A percentile compares a stretch with the other conserved stretches of the same genome.
Evolutionary conservation across 1,139 yeast species (phyloP).

Genomic region (Lodderomyces theae): DNA sequence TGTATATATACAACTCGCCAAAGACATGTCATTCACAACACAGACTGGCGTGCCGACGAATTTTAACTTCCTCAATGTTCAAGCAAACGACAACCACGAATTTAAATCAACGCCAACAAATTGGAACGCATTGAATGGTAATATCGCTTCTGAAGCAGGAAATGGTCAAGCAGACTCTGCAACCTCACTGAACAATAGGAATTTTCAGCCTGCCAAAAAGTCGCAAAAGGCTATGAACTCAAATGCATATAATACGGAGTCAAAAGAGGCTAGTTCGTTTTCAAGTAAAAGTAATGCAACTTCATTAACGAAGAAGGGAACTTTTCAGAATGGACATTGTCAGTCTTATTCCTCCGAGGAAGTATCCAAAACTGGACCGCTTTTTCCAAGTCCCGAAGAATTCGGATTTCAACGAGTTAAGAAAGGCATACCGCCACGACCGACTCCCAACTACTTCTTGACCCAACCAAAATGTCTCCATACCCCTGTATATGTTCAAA

Average conservation of each 20-base stretch:
- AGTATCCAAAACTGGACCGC: constrained; percentile 26
- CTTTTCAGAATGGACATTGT: too few relatives aligned
- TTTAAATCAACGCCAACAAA: constrained; percentile 9
- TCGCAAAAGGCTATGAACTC: neutral
- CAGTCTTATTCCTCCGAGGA: constrained; percentile 25
- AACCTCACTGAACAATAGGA: neutral
- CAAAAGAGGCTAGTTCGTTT: too few relatives aligned
- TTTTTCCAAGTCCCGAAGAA: constrained; percentile 26
- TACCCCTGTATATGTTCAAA: constrained; percentile 34
- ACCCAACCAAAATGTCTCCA: constrained; percentile 37
- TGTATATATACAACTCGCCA: constrained; percentile 4
- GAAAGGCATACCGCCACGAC: constrained; percentile 20
- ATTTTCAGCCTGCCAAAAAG: neutral
- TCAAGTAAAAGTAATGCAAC: neutral
- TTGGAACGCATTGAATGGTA: constrained; percentile 5
- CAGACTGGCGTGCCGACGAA: constrained; percentile 13
- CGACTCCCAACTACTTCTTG: constrained; percentile 36
- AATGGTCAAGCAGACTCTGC: constrained; percentile 2
- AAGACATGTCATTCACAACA: constrained; percentile 22
- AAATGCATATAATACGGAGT: too few relatives aligned
- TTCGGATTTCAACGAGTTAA: constrained; percentile 26
- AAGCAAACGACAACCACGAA: constrained; percentile 14
- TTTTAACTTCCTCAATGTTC: neutral
- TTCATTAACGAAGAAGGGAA: too few relatives aligned
- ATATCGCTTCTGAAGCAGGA: constrained; percentile 15